These are phyloP conservation scores for Sordaria brevicollis DNA, from an alignment of 495 filamentous ascomycete species.

Conservation along the genomic window DNA sequence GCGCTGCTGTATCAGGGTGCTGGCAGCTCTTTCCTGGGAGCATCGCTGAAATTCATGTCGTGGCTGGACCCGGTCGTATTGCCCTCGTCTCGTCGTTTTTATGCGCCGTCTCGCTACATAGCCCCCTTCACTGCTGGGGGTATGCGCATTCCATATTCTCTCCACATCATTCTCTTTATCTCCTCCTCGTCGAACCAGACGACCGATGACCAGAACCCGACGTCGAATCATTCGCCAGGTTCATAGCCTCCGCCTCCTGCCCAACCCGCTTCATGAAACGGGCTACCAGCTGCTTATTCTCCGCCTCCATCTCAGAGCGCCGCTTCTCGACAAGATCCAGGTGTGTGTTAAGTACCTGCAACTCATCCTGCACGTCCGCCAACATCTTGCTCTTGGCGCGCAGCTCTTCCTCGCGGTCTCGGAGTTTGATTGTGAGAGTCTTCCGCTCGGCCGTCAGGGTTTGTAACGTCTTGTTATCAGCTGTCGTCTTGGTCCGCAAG, in stretches of 20 bases:
- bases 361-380: constrained; percentile 85
- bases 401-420: constrained; percentile 78
- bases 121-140: neutral
- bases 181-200: neutral
- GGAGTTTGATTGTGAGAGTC: constrained; percentile 49
- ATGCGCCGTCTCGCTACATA: neutral
- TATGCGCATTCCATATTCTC: neutral
- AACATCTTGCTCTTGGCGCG: constrained; percentile 70
- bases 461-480: constrained; percentile 47
- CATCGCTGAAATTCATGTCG: neutral
- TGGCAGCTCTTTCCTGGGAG: neutral
- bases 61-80: neutral
- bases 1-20: neutral
- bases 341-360: constrained; percentile 74
- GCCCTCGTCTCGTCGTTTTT: neutral
- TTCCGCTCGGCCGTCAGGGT: constrained; percentile 54
- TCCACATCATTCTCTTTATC: neutral
- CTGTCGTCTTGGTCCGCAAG: constrained; percentile 43
- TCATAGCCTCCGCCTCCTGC: constrained; percentile 81
- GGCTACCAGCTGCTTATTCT: constrained; percentile 81
- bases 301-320: constrained; percentile 54
- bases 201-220: neutral
- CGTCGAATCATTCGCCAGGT: constrained; percentile 40
- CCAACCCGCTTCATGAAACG: constrained; percentile 85
- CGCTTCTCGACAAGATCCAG: constrained; percentile 75